These are phyloP conservation scores for Fusarium sp. DNA, from an alignment of 2,329 filamentous ascomycete species.

Conservation along the genomic window DNA sequence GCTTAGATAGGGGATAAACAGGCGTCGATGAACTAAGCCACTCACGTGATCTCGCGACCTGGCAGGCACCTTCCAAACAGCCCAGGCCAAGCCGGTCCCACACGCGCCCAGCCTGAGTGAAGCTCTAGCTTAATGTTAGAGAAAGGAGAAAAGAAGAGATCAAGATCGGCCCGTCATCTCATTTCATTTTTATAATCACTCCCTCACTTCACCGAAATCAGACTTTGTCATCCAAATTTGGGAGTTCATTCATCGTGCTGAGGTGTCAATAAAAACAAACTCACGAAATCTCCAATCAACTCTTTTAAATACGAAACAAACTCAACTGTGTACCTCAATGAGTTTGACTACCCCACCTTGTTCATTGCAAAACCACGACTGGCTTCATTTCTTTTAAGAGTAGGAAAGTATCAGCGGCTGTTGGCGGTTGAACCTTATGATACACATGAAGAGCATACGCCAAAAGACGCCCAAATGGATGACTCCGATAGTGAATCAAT, in stretches of 20 bases:
- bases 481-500: constrained; percentile 46
- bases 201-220: neutral
- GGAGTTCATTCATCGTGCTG: neutral
- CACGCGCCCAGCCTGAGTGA: neutral
- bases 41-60: constrained; percentile 11
- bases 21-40: neutral
- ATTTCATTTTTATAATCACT: neutral
- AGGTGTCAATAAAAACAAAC: neutral
- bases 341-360: neutral
- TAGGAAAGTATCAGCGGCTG: neutral
- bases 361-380: neutral
- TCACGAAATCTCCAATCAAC: neutral
- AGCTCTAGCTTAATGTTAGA: neutral
- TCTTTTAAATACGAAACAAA: neutral
- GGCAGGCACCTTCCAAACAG: neutral
- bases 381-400: neutral
- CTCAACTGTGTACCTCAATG: neutral
- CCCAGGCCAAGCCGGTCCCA: neutral
- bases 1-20: neutral
- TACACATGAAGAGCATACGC: neutral
- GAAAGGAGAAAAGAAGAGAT: neutral
- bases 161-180: neutral
- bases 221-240: neutral
- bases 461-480: constrained; percentile 4
- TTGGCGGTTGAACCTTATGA: neutral